Base-by-base conservation (phyloP, 805 yeast species). In the Candida nemodendra region DNA sequence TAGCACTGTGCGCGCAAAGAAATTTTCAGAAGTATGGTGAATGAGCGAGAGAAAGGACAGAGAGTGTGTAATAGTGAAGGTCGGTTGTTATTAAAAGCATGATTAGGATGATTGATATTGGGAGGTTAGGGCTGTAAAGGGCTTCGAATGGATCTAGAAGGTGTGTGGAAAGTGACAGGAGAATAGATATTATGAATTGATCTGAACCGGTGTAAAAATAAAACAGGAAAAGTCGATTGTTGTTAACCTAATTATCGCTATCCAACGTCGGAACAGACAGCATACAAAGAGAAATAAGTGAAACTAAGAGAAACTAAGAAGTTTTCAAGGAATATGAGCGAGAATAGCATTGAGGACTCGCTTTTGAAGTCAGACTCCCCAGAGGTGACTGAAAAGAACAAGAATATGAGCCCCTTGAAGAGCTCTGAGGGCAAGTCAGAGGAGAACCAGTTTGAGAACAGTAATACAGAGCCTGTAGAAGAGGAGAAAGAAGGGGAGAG, bases 401-500 rank as follows among this genome's bases (percentile, higher is more conserved):
- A 21, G 24, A 11, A 21, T 8, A 11, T 21, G 24, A 11, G 9
- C 24, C 9, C 11, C 9, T 7, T 8, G 24, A 21, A 21, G 9
- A 11, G 11, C 24, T 21, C 24, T 21, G 24, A 21, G 24, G 24
- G 24, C 9, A 30, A 37, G 24, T 16, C 12, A 11, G 23, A 12
- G 27, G 32, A 11, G 25, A 13, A 18, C 7, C 18, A 19, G 27
- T 13, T 11, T 30, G 40, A 12, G 34, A 36, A n/a, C 47, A 16
- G 4, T 39, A 27, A 13, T 43, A 37, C 14, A 43, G 42, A 36
- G n/a, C n/a, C n/a, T n/a, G n/a, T n/a, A n/a, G 50, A 42, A 29
- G 60, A 54, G 18, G 59, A 44, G 13, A 62, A 52, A 21, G 63
- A 41, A 12, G 52, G 37, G 11, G 44, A 34, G 2, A 41, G 42